These are phyloP conservation scores for Solanum medicagineum DNA, from an alignment of 257 asterid species.

Conservation along the genomic window DNA sequence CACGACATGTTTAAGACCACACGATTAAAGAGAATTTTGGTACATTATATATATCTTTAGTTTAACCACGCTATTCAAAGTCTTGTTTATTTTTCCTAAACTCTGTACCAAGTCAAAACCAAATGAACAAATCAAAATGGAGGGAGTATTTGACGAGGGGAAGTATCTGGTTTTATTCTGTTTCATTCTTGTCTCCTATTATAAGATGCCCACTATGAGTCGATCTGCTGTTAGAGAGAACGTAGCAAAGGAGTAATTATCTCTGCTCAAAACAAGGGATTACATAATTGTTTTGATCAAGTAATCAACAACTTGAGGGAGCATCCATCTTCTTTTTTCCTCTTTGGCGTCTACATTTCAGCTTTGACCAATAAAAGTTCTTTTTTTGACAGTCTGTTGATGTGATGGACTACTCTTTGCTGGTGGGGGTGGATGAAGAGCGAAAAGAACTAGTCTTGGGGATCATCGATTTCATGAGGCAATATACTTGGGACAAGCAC, in stretches of 20 bases:
- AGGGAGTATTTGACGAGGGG: background rate
- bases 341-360: background rate
- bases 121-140: background rate
- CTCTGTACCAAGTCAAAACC: background rate
- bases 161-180: background rate
- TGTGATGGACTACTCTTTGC: conserved; percentile 91
- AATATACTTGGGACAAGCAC: conserved; percentile 98
- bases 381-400: conserved; percentile 53
- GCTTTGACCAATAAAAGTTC: background rate
- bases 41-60: background rate
- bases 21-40: background rate
- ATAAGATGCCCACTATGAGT: background rate
- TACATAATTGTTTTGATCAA: background rate
- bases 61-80: background rate
- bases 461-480: conserved; percentile 93
- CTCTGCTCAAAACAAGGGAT: background rate
- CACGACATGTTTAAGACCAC: background rate
- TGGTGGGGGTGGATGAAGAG: conserved; percentile 91
- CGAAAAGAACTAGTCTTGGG: conserved; percentile 78
- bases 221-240: background rate
- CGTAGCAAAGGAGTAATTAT: background rate
- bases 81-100: too few species aligned
- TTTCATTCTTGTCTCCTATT: background rate
- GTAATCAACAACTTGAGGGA: background rate
- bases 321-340: background rate